Evolutionary conservation across 495 filamentous ascomycete genomes (phyloP).

Genomic region (Elasticomyces elasticus): DNA sequence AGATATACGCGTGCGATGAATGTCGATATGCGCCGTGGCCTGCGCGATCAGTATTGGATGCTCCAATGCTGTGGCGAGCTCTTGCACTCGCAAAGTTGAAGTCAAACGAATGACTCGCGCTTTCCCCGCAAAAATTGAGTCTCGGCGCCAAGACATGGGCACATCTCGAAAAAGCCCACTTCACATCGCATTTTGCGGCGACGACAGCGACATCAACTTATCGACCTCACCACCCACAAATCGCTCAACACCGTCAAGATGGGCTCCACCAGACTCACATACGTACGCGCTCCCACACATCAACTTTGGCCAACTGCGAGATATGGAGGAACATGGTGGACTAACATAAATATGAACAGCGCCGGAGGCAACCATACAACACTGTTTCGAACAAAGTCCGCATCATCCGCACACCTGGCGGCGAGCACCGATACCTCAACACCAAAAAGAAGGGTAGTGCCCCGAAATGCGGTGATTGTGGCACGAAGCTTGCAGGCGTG

Average conservation of each 20-base stretch:
- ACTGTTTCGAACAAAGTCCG: constrained; percentile 94
- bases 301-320: not conserved
- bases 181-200: not conserved
- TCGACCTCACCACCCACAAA: constrained; percentile 47
- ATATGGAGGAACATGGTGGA: not conserved
- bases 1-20: not conserved
- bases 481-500: constrained; percentile 88
- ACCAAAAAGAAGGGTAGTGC: constrained; percentile 96
- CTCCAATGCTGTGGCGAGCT: not conserved
- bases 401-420: constrained; percentile 91
- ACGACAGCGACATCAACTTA: constrained; percentile 34
- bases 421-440: constrained; percentile 87
- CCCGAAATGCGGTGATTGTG: constrained; percentile 98
- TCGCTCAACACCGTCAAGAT: constrained; percentile 47
- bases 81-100: not conserved
- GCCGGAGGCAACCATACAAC: constrained; percentile 53
- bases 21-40: constrained; percentile 14
- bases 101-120: not conserved
- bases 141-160: constrained; percentile 1
- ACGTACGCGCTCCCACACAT: constrained; percentile 44
- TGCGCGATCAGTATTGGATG: constrained; percentile 2
- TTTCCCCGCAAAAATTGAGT: not conserved
- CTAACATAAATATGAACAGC: constrained; percentile 6
- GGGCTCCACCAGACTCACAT: constrained; percentile 62
- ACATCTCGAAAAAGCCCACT: not conserved